A percentile compares a stretch with the other conserved stretches of the same genome.
Conservation (phyloP, 345 rosid genomes). For the Heritiera littoralis region DNA sequence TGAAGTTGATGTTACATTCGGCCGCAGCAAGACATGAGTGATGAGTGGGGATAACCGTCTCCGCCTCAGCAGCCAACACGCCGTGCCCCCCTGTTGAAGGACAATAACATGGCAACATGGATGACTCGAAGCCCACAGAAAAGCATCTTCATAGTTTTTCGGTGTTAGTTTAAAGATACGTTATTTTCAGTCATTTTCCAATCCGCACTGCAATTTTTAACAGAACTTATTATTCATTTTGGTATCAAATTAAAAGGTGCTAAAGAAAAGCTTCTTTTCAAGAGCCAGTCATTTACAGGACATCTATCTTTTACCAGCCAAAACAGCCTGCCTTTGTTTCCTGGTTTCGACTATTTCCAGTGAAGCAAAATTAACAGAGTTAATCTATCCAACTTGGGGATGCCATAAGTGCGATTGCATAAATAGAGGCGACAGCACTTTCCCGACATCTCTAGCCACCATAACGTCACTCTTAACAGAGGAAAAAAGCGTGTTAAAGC, state of each 20-base stretch:
- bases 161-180: not conserved
- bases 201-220: not conserved
- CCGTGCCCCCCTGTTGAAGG: not conserved
- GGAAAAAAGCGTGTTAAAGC: not conserved
- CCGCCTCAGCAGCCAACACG: not conserved
- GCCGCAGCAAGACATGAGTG: not conserved
- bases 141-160: not conserved
- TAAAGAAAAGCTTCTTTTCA: too few relatives aligned
- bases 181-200: not conserved
- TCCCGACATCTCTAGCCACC: not conserved
- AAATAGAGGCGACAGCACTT: too few relatives aligned
- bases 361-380: not conserved
- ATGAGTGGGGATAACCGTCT: not conserved
- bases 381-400: not conserved
- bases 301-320: too few relatives aligned
- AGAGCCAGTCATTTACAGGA: too few relatives aligned
- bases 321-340: not conserved
- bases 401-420: not conserved
- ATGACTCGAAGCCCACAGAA: not conserved
- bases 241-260: too few relatives aligned
- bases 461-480: not conserved
- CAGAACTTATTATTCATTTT: not conserved
- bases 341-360: not conserved
- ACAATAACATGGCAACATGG: not conserved
- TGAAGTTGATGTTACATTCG: not conserved